phyloP scores from a whole-genome alignment of 768 basidiomycete species.

The Leucosporidium yakuticum region DNA sequence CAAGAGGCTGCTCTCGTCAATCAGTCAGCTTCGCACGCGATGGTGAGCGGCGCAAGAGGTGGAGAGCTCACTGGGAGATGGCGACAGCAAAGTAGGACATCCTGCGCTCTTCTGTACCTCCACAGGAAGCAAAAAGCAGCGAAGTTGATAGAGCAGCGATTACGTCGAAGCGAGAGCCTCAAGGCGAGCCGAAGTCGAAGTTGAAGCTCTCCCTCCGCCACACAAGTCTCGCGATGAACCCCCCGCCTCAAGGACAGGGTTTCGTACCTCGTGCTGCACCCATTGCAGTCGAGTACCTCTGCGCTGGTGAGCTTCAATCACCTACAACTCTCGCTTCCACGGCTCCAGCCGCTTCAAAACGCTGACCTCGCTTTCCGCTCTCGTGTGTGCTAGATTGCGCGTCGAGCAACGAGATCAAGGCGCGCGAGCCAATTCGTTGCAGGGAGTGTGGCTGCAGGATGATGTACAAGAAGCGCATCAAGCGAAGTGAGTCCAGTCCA shows the following conservation, averaged over 20 bases:
- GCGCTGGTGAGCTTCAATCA: conserved; percentile 58
- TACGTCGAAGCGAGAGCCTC: background rate
- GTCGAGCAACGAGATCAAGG: conserved; percentile 81
- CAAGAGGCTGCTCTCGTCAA: conserved; percentile 9
- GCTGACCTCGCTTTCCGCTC: too few species aligned
- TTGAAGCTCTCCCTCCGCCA: background rate
- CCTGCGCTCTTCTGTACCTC: background rate
- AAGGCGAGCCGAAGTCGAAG: background rate
- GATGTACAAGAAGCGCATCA: conserved; percentile 97
- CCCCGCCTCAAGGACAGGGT: conserved; percentile 20
- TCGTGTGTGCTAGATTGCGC: conserved; percentile 82
- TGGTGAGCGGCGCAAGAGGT: too few species aligned
- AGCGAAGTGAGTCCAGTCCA: conserved; percentile 61
- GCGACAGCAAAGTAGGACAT: too few species aligned
- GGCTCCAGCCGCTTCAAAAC: too few species aligned
- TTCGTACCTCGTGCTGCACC: conserved; percentile 39
- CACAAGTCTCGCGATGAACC: conserved; percentile 32
- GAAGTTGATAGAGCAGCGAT: background rate
- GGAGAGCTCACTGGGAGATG: too few species aligned
- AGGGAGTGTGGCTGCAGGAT: conserved; percentile 95
- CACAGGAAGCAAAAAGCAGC: background rate
- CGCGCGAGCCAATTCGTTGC: conserved; percentile 89
- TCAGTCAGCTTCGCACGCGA: too few species aligned
- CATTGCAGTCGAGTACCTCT: conserved; percentile 64
- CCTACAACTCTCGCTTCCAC: background rate